Evolutionary conservation across 2,329 filamentous ascomycete genomes (phyloP).

Genomic region (Phyllosticta citribraziliensis): DNA sequence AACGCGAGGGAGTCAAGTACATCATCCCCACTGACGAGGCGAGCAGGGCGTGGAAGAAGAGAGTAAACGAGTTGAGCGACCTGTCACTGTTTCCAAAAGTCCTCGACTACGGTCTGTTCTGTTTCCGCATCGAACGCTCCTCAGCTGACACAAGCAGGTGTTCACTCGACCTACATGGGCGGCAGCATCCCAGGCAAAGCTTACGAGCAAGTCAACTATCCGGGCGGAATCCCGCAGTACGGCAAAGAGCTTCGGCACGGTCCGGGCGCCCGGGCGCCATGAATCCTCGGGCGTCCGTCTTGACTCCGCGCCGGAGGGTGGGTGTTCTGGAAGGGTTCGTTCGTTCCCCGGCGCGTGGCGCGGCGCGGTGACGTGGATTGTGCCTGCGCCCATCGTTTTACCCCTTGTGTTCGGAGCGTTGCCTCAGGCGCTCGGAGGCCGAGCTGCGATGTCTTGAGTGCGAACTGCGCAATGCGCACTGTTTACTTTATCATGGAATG

Average conservation of each 20-base stretch:
- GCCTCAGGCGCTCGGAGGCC: no score
- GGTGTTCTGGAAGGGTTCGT: no score
- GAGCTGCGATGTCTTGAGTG: no score
- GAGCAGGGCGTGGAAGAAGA: conserved; percentile 30
- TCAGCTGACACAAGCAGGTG: neutral
- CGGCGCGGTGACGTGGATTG: no score
- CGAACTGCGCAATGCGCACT: no score
- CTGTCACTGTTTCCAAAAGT: conserved; percentile 33
- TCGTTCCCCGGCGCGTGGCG: no score
- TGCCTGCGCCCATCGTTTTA: no score
- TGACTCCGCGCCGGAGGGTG: no score
- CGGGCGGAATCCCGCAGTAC: conserved; percentile 33
- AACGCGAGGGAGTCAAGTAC: conserved; percentile 18
- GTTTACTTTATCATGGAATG: no score
- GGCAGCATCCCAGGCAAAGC: conserved; percentile 40
- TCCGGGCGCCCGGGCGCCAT: no score
- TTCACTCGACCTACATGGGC: conserved; percentile 28
- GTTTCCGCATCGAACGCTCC: neutral
- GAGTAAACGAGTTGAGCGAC: conserved; percentile 31
- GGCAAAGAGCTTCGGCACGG: conserved; percentile 25
- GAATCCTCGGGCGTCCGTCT: no score
- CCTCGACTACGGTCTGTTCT: conserved; percentile 19
- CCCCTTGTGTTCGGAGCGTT: no score
- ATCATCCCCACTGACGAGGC: conserved; percentile 30
- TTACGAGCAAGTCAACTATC: conserved; percentile 29